A percentile compares a stretch with the other conserved stretches of the same genome.
Conservation (phyloP, 192 early-diverging fungal species). For the Chytriomyces confervae region DNA sequence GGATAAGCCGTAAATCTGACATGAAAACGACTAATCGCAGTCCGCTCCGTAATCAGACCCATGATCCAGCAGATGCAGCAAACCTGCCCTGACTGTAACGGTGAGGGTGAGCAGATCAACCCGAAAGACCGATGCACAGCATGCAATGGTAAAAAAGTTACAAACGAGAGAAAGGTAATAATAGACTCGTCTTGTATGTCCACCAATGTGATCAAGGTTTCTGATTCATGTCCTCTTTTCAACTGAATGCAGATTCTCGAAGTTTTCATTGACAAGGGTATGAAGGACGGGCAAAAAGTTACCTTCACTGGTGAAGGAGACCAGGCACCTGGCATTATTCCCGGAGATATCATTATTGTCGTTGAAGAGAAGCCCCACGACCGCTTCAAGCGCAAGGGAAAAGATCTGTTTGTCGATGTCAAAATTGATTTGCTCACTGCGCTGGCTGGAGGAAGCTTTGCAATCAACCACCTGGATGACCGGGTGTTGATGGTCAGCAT, state of each 20-base stretch:
- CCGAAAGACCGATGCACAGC: conserved; percentile 88
- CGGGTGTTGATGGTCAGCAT: conserved; percentile 86
- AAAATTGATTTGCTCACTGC: conserved; percentile 95
- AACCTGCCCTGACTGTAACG: conserved; percentile 88
- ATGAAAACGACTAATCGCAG: no score
- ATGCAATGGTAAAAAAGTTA: conserved; percentile 90
- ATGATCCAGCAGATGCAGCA: conserved; percentile 99
- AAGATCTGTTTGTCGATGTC: conserved; percentile 90
- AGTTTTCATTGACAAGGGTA: conserved; percentile 97
- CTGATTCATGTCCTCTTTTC: background rate
- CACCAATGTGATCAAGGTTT: background rate
- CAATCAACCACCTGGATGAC: conserved; percentile 93
- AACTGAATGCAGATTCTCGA: conserved; percentile 72
- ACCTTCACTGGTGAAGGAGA: conserved; percentile 95
- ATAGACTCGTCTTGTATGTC: background rate
- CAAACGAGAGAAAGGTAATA: conserved; percentile 84
- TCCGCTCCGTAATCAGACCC: conserved; percentile 57
- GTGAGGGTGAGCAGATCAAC: conserved; percentile 89
- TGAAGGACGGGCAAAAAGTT: conserved; percentile 95
- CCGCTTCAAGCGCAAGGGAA: conserved; percentile 91
- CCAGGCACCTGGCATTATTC: conserved; percentile 89
- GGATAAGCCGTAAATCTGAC: no score
- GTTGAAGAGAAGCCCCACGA: conserved; percentile 93
- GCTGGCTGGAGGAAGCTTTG: conserved; percentile 91
- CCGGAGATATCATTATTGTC: conserved; percentile 98